Evolutionary conservation across 2,329 filamentous ascomycete genomes (phyloP).

Genomic region (Alternaria sp.): DNA sequence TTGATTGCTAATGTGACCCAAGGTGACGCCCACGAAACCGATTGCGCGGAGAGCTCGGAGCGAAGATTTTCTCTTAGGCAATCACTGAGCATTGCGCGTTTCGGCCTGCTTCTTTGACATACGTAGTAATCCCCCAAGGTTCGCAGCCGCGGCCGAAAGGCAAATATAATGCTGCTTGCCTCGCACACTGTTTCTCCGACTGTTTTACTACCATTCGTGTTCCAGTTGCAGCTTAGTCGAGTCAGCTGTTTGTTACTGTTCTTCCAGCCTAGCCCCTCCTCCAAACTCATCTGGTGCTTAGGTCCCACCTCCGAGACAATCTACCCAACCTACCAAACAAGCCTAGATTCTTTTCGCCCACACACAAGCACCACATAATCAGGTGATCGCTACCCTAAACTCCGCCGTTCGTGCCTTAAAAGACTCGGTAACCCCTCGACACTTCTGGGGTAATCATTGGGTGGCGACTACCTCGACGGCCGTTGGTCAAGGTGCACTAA

Average conservation of each 20-base stretch:
- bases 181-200: slow-evolving; percentile 8
- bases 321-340: slow-evolving; percentile 22
- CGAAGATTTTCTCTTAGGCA: slow-evolving; percentile 18
- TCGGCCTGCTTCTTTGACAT: slow-evolving; percentile 17
- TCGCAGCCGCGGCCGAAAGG: slow-evolving; percentile 20
- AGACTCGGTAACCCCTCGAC: not conserved
- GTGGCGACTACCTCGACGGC: slow-evolving; percentile 16
- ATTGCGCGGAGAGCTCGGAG: slow-evolving; percentile 18
- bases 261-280: slow-evolving; percentile 2
- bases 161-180: slow-evolving; percentile 7
- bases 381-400: not conserved
- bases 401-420: not conserved
- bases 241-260: slow-evolving; percentile 1
- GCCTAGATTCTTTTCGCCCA: slow-evolving; percentile 29
- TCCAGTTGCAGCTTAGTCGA: slow-evolving; percentile 7
- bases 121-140: not conserved
- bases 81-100: slow-evolving; percentile 18
- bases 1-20: slow-evolving; percentile 31
- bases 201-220: slow-evolving; percentile 9
- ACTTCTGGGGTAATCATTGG: slow-evolving; percentile 9
- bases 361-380: slow-evolving; percentile 13
- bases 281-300: slow-evolving; percentile 13
- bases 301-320: slow-evolving; percentile 21
- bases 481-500: slow-evolving; percentile 1
- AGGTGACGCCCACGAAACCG: slow-evolving; percentile 17